Evolutionary conservation across 2,329 filamentous ascomycete genomes (phyloP).

Genomic region (Knufia fluminis): DNA sequence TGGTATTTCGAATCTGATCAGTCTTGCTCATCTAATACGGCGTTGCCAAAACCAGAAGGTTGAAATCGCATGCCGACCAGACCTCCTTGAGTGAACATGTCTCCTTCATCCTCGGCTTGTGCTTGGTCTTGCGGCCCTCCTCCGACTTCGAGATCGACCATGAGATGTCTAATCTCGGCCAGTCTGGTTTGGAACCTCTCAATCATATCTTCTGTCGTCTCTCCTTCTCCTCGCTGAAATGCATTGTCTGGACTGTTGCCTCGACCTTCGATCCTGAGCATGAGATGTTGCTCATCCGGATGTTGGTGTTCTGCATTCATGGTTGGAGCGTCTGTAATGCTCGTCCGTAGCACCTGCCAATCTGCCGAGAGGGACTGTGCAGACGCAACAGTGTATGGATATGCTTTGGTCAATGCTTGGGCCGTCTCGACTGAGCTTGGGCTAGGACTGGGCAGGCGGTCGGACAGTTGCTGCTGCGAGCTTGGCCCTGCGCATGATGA

Average conservation of each 20-base stretch:
- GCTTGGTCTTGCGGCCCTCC: background rate
- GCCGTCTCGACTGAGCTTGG: slow-evolving; percentile 14
- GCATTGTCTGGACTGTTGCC: slow-evolving; percentile 14
- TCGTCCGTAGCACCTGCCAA: slow-evolving; percentile 57
- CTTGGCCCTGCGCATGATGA: slow-evolving; percentile 5
- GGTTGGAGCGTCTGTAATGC: slow-evolving; percentile 51
- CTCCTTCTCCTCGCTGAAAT: slow-evolving; percentile 24
- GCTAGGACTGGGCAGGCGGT: slow-evolving; percentile 16
- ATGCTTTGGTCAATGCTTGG: slow-evolving; percentile 18
- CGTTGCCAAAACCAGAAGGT: slow-evolving; percentile 8
- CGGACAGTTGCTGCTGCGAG: slow-evolving; percentile 8
- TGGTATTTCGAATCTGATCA: background rate
- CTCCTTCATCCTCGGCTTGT: background rate
- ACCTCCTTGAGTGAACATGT: slow-evolving; percentile 5
- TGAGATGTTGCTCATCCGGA: slow-evolving; percentile 33
- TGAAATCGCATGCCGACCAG: slow-evolving; percentile 8
- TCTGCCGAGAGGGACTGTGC: slow-evolving; percentile 64
- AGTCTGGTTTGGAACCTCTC: slow-evolving; percentile 38
- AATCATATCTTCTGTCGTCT: slow-evolving; percentile 37
- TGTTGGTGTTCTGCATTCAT: slow-evolving; percentile 50
- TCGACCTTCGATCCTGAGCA: slow-evolving; percentile 37
- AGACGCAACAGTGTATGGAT: slow-evolving; percentile 46
- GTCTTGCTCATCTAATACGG: slow-evolving; percentile 9
- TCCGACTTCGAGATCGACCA: slow-evolving; percentile 18
- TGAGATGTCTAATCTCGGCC: slow-evolving; percentile 34